Evolutionary conservation across 345 rosid genomes (phyloP), one percentile per base, ranked within the genome.

Genomic region (Eucalyptus erythrocorys): DNA sequence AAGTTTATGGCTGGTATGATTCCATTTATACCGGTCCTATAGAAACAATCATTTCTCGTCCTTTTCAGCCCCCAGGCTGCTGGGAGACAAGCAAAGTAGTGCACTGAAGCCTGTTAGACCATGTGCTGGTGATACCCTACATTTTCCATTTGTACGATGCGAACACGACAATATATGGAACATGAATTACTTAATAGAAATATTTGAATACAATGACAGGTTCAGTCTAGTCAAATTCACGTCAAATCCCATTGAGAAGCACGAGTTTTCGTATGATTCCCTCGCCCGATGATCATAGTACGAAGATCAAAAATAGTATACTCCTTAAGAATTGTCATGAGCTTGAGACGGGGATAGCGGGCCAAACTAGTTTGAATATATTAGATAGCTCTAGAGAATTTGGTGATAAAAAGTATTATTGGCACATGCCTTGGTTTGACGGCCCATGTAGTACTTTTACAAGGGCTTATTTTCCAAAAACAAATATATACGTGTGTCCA

Each of bases 11-110:
- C 50, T 5, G 17, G 12, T 16, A 50, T 1, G 53, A 50, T 50
- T 50, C 1, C 0, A 50, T 50, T 6, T 16, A 16, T 14, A 17
- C 13, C 2, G 53, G 7, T 16, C 53, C 53, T 0, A 50, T 6
- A 0, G 53, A 51, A 17, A 51, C 55, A 17, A 22, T 8, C 21
- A 0, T 51, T 51, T 17, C 24, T 51, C 55, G 9, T 51, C 55
- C 24, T 19, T 17, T 51, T 17, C 55, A 51, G 53, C 53, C 53
- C 6, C 53, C 0, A 1, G 21, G 53, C 0, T 3, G 2, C 17
- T 19, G 24, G 55, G 22, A 0, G 24, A 51, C 24, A 51, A 14
- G 51, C 51, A 47, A 48, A 48, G 49, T 13, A 13, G 50, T 0
- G 50, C 50, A 48, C 13, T 48, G 51, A 49, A 49, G 51, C 51